Conservation (phyloP, 345 rosid species). For the Noccaea caerulescens region DNA sequence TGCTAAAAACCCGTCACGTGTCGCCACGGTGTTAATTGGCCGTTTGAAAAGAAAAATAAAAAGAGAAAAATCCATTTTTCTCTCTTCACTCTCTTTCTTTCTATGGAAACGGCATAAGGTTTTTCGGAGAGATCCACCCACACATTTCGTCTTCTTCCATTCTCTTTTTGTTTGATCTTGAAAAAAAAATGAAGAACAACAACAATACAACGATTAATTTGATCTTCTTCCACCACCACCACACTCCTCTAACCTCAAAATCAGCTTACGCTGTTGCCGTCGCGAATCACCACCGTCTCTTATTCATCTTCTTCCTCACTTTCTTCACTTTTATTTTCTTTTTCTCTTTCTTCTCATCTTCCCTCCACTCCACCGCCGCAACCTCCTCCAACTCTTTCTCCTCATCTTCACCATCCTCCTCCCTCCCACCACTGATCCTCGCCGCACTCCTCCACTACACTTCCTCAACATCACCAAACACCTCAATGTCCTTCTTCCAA, state of each 20-base stretch:
- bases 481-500: constrained; percentile 66
- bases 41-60: no score
- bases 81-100: no score
- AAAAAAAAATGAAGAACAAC: no score
- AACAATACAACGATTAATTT: no score
- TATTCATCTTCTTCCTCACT: constrained; percentile 60
- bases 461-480: constrained; percentile 55
- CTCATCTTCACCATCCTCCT: constrained; percentile 42
- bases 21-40: no score
- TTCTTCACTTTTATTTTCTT: constrained; percentile 75
- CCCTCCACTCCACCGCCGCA: constrained; percentile 38
- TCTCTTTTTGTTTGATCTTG: no score
- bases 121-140: no score
- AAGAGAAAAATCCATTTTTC: no score
- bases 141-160: no score
- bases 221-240: no score
- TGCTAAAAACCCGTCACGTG: no score
- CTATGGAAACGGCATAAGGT: no score
- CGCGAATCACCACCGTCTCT: constrained; percentile 54
- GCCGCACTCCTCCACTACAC: constrained; percentile 79
- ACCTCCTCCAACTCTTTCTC: constrained; percentile 41
- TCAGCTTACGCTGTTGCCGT: constrained; percentile 43
- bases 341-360: constrained; percentile 59
- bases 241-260: constrained; percentile 39
- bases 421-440: constrained; percentile 54